Evolutionary conservation across 2,329 filamentous ascomycete genomes (phyloP).

Genomic region (Trichocomaceae sp.): DNA sequence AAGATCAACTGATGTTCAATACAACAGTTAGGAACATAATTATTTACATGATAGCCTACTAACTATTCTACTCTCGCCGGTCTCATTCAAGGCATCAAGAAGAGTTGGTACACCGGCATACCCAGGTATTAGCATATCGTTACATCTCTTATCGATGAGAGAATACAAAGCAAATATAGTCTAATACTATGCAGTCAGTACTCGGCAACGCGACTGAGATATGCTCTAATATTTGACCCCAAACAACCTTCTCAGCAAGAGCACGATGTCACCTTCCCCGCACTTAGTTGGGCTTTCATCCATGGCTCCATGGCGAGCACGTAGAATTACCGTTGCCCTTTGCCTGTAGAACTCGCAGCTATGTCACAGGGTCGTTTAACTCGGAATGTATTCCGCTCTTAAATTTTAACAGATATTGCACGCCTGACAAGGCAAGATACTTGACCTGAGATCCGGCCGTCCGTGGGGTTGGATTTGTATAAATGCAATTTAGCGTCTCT

Average conservation of each 20-base stretch:
- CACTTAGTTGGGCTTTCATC: neutral
- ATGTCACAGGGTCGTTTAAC: neutral
- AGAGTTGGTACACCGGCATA: neutral
- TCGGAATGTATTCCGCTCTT: neutral
- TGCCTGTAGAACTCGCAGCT: neutral
- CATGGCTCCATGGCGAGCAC: neutral
- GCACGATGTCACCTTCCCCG: constrained; percentile 8
- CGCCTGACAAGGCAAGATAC: too few relatives aligned
- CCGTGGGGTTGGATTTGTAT: too few relatives aligned
- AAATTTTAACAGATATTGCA: neutral
- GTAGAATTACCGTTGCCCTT: neutral
- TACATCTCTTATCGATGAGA: neutral
- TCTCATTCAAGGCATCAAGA: neutral
- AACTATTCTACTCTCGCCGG: neutral
- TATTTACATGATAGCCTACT: neutral
- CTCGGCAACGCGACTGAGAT: neutral
- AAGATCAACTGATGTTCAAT: neutral
- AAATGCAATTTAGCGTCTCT: too few relatives aligned
- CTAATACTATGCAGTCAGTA: neutral
- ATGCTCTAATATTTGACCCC: neutral
- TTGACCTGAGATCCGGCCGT: too few relatives aligned
- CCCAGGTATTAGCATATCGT: neutral
- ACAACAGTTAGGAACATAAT: too few relatives aligned
- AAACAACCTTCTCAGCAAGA: neutral
- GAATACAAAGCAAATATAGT: neutral